Base-by-base conservation (phyloP, 257 asterid genomes). In the Solanum pimpinellifolium region DNA sequence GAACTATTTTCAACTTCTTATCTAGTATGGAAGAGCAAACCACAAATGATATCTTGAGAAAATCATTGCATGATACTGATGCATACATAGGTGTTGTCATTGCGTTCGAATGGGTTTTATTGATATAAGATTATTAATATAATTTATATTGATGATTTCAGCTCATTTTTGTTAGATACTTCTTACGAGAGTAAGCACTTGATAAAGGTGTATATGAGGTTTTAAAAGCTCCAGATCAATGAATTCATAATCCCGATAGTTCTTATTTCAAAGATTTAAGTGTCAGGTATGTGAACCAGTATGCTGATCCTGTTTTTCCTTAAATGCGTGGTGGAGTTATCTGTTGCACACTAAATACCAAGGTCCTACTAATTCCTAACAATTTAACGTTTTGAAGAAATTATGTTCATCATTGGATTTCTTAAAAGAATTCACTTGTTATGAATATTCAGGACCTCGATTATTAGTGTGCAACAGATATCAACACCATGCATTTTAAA, bases 361-460 rank as follows among this genome's bases (percentile, higher is more conserved):
- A 93, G 89, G 97, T 93, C 86, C 86, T 87, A 3, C 97, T 92
- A 31, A 87, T 96, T 86, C 99, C 98, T n/a, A 87, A 92, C 88
- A 95, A 94, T 44, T 44, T 98, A 47, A 47, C 2, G 7, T 47
- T 14, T 14, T 47, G 0, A 47, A 47, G 20, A 47, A 14, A 47
- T 47, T 46, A 14, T 47, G 18, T 47, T 14, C 59, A 47, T 47
- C 20, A 14, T 47, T 47, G 7, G 20, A 6, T 18, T 47, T 47
- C 59, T 47, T 13, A 16, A 47, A 47, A 47, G 15, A 2, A 47
- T 47, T 47, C 20, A 14, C 59, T 13, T 47, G 59, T 47, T 47
- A 47, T 7, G 59, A 47, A 47, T 5, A 13, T 47, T 6, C 7
- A 47, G 85, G 85, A 93, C 97, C 89, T 93, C 98, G 1, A 92